Evolutionary conservation across 139 green algal genomes (phyloP), one percentile per base, ranked within the genome.

Genomic region (Zygnema cylindricum): DNA sequence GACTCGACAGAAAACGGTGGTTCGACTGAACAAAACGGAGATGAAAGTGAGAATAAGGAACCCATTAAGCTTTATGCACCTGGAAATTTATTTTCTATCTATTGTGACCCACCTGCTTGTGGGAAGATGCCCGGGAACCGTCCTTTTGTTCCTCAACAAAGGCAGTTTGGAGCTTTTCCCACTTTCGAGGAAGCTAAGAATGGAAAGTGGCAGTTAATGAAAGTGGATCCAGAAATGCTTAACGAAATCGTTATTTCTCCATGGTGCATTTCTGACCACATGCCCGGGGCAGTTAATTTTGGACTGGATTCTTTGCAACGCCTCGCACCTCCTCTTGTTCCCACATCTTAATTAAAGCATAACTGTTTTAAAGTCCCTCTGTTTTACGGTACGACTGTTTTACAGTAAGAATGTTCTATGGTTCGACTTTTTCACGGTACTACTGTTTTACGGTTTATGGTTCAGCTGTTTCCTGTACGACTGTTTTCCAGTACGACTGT

Each of bases 211-310:
- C 11, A 73, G 69, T 22, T 88, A 33, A 55, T 38, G n/a, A 36
- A 88, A 63, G 69, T 57, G 83, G 83, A 84, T 1, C 38, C 38
- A 11, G 71, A 79, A 7, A n/a, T 16, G 7, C 33, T 88, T 25
- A 23, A 30, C 1, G 82, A 87, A 40, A 84, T 87, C 11, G 55
- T 88, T 23, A 63, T 88, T 36, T 88, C 83, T 54, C 30, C 63
- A 49, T 88, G 83, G 83, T 88, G 83, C 83, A 81, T 88, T 49
- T 84, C 63, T 39, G 83, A 88, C 83, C 83, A 88, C 83, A 88
- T 88, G 83, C 63, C 69, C 36, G 63, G 35, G n/a, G 69, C 55
- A 25, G 35, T 88, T 22, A 35, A 41, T 35, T 42, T 83, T 35
- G 83, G 83, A 39, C 33, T 88, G n/a, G 40, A 42, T 35, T 43